phyloP scores from a whole-genome alignment of 225 moss, liverwort and hornwort genomes.

The Polytrichum formosum region DNA sequence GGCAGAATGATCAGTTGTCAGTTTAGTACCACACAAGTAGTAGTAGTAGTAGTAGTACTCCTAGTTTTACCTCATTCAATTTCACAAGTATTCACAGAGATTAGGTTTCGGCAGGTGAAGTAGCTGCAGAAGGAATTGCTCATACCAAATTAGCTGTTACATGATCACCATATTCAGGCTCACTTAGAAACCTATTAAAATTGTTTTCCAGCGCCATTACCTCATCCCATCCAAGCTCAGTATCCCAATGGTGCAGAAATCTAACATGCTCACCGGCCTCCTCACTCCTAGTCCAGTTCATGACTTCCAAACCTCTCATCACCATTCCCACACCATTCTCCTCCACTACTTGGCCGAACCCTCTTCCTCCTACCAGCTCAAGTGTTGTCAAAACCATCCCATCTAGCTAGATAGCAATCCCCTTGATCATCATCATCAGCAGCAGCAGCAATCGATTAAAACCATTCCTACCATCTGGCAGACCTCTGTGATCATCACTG shows the following conservation, averaged over 20 bases:
- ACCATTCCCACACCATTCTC: conserved; percentile 24
- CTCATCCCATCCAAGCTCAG: no score
- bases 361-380: conserved; percentile 31
- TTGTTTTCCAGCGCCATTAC: neutral
- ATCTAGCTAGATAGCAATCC: conserved; percentile 6
- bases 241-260: conserved; percentile 23
- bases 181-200: conserved; percentile 10
- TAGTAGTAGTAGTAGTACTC: no score
- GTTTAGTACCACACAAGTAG: no score
- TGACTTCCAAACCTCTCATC: conserved; percentile 17
- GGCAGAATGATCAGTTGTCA: no score
- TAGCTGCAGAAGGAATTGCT: no score
- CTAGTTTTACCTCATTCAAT: no score
- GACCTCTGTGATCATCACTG: no score
- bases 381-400: conserved; percentile 34
- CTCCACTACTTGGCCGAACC: conserved; percentile 20
- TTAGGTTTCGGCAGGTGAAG: no score
- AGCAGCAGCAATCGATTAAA: no score
- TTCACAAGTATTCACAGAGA: no score
- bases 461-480: no score
- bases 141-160: no score
- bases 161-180: neutral
- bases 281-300: conserved; percentile 7
- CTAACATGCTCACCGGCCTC: conserved; percentile 6
- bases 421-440: neutral